Evolutionary conservation across 129 eudicot species (phyloP), one percentile per base, ranked within the genome.

Genomic region (Tagetes erecta): DNA sequence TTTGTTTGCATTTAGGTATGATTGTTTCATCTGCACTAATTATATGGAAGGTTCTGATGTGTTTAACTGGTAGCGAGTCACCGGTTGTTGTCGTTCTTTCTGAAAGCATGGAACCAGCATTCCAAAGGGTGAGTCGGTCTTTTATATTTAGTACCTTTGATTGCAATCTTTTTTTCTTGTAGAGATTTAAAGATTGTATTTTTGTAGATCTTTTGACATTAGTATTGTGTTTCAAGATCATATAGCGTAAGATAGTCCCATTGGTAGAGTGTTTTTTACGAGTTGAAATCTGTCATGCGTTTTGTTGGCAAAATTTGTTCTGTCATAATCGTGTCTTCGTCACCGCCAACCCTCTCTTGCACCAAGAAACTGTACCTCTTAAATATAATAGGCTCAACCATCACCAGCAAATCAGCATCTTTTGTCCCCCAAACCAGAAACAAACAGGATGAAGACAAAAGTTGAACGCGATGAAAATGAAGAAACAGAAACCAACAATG

Each of bases 81-180:
- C 98, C 96, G 51, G 89, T 90, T 36, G 98, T 93, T 37, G 96
- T 93, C 11, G 96, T 86, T 58, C 95, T 93, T 83, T 80, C 91
- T n/a, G 98, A 84, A 75, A 93, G 98, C 85, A 93, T 93, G 98
- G 96, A 93, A 77, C 98, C 98, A 2, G 95, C 92, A n/a, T 93
- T 93, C 70, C 76, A 76, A 76, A 87, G 95, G 83, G 98, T 93
- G 68, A 82, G 74, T 73, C 64, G 5, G 66, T 5, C 27, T 14
- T 1, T 36, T 33, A 6, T 9, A 36, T 20, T 5, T 7, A 0
- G 7, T 64, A 44, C 8, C 42, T 49, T 10, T 62, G 20, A 13
- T 10, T 35, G 37, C 33, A 33, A 57, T 11, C 37, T 33, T 33
- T 33, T 57, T 2, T 31, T 55, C 6, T 31, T 34, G 31, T 51